Evolutionary conservation across 2,329 filamentous ascomycete genomes (phyloP).

Genomic region (Venturia asperata): DNA sequence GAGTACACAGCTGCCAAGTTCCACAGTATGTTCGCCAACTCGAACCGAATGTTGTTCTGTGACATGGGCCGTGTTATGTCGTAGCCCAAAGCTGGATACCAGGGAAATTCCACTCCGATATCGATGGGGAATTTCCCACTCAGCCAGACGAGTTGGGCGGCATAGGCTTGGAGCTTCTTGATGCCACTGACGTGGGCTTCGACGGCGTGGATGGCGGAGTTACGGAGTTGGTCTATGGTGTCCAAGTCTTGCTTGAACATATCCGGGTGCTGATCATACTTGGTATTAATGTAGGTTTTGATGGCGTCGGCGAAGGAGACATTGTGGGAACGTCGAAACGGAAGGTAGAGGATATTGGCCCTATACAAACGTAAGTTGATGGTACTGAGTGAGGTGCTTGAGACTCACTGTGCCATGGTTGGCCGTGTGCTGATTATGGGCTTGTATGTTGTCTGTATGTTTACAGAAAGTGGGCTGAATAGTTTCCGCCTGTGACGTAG

Average conservation of each 20-base stretch:
- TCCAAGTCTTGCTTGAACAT: conserved; percentile 90
- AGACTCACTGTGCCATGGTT: neutral
- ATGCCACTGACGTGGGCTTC: conserved; percentile 85
- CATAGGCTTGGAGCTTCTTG: conserved; percentile 82
- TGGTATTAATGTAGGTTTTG: conserved; percentile 90
- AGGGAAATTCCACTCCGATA: conserved; percentile 92
- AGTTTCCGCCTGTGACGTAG: neutral
- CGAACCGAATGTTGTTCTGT: conserved; percentile 65
- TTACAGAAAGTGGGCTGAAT: neutral
- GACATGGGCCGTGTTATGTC: conserved; percentile 65
- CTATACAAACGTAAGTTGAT: neutral
- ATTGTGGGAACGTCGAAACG: conserved; percentile 78
- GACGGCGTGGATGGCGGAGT: conserved; percentile 78
- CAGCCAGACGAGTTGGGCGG: conserved; percentile 87
- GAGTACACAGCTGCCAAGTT: conserved; percentile 92
- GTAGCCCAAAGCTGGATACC: conserved; percentile 91
- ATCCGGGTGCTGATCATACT: conserved; percentile 98
- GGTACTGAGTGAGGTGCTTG: neutral
- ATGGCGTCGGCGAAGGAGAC: conserved; percentile 76
- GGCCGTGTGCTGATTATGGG: neutral
- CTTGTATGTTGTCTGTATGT: neutral
- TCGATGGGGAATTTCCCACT: conserved; percentile 94
- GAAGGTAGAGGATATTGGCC: conserved; percentile 63
- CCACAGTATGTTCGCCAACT: conserved; percentile 86
- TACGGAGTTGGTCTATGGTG: conserved; percentile 73